Conservation (phyloP, 495 filamentous ascomycete genomes). For the Penicillium herquei region DNA sequence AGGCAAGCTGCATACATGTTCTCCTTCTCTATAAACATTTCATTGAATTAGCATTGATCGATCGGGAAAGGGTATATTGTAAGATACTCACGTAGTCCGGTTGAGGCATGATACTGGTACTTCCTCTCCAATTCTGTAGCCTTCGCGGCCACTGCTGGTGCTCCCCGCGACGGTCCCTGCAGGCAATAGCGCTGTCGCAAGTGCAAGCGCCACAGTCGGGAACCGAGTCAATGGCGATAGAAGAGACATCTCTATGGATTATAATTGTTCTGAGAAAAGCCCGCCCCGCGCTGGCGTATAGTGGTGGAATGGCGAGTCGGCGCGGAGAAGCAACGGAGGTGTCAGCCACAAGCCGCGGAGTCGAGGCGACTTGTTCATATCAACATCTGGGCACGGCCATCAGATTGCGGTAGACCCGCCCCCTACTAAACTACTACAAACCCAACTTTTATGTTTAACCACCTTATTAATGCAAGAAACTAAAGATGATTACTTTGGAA, state of each 20-base stretch:
- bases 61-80: neutral
- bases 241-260: constrained; percentile 11
- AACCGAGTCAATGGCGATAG: constrained; percentile 9
- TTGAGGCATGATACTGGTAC: constrained; percentile 69
- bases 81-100: constrained; percentile 58
- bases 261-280: neutral
- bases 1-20: constrained; percentile 53
- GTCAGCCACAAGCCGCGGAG: constrained; percentile 3
- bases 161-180: constrained; percentile 29
- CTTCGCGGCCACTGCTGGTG: constrained; percentile 45
- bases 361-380: constrained; percentile 5
- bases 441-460: neutral
- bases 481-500: neutral
- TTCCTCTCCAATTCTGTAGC: constrained; percentile 46
- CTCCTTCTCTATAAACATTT: constrained; percentile 37
- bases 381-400: neutral
- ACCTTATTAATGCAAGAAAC: neutral
- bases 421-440: neutral
- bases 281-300: constrained; percentile 16
- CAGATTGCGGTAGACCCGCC: neutral
- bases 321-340: constrained; percentile 19
- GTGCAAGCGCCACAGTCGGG: constrained; percentile 15
- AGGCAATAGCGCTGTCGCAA: constrained; percentile 24
- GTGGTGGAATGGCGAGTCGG: constrained; percentile 3
- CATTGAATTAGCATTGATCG: constrained; percentile 17